A percentile compares a stretch with the other conserved stretches of the same genome.
phyloP scores from a whole-genome alignment of 441 rosid genomes.

The Isatis lusitanica region DNA sequence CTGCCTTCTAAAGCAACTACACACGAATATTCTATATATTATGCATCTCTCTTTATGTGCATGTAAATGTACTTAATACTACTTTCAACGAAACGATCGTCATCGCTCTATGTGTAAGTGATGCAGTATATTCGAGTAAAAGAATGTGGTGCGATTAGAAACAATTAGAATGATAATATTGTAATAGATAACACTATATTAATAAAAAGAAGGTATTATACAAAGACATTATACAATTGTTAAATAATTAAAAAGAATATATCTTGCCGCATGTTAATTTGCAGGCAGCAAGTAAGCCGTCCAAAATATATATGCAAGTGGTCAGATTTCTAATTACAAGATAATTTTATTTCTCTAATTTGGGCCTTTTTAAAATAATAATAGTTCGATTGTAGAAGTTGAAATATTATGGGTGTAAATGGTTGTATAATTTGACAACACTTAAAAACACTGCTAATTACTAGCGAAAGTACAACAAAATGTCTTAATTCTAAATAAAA shows the following conservation, averaged over 20 bases:
- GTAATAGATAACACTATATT: background rate
- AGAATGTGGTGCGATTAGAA: background rate
- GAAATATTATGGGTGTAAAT: no score
- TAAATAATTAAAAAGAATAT: background rate
- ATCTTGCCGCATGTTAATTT: background rate
- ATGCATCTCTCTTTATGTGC: conserved; percentile 13
- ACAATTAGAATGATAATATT: background rate
- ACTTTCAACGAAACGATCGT: conserved; percentile 19
- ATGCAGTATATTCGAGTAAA: background rate
- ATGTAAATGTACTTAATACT: conserved; percentile 6
- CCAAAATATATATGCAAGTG: background rate
- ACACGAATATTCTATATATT: conserved; percentile 23
- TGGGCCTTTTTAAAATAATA: no score
- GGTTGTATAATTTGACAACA: no score
- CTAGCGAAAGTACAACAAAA: no score
- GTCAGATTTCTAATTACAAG: background rate
- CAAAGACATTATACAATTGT: background rate
- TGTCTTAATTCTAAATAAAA: no score
- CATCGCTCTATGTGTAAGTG: background rate
- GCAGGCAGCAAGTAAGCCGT: background rate
- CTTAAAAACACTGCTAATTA: no score
- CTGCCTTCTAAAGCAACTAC: conserved; percentile 41
- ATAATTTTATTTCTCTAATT: background rate
- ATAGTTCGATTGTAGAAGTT: no score
- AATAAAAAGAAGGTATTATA: background rate